These are phyloP conservation scores for Spirogloea muscicola DNA, from an alignment of 139 green algal genomes.

Conservation along the genomic window DNA sequence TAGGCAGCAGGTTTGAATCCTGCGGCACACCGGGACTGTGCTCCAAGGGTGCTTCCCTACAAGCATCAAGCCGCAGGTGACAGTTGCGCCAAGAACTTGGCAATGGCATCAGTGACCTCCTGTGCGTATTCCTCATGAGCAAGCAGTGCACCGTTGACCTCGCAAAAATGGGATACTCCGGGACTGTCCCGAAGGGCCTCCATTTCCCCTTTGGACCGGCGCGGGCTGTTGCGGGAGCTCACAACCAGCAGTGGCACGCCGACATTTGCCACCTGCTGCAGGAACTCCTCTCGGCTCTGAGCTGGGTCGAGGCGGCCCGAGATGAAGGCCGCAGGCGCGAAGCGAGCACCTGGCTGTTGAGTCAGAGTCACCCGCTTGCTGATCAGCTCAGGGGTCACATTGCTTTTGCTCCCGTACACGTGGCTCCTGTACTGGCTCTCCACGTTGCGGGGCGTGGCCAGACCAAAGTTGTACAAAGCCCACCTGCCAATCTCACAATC, in stretches of 20 bases:
- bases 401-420: constrained; percentile 20
- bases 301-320: constrained; percentile 4
- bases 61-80: too few species aligned
- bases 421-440: constrained; percentile 32
- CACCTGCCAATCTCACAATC: too few species aligned
- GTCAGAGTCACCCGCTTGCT: constrained; percentile 4
- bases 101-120: neutral
- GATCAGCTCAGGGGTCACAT: constrained; percentile 24
- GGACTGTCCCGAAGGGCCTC: constrained; percentile 4
- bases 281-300: constrained; percentile 21
- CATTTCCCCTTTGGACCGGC: constrained; percentile 31
- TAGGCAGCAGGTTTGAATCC: too few species aligned
- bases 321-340: constrained; percentile 23
- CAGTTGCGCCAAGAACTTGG: too few species aligned
- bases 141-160: constrained; percentile 11
- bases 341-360: constrained; percentile 8
- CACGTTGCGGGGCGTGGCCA: constrained; percentile 21
- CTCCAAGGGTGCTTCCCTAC: too few species aligned
- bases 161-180: constrained; percentile 5
- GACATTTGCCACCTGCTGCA: neutral
- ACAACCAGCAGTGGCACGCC: constrained; percentile 15
- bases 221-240: neutral
- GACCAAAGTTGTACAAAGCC: constrained; percentile 20
- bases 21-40: too few species aligned
- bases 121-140: constrained; percentile 30